Evolutionary conservation across 2,329 filamentous ascomycete species (phyloP).

Genomic region (Blastomyces percursus): DNA sequence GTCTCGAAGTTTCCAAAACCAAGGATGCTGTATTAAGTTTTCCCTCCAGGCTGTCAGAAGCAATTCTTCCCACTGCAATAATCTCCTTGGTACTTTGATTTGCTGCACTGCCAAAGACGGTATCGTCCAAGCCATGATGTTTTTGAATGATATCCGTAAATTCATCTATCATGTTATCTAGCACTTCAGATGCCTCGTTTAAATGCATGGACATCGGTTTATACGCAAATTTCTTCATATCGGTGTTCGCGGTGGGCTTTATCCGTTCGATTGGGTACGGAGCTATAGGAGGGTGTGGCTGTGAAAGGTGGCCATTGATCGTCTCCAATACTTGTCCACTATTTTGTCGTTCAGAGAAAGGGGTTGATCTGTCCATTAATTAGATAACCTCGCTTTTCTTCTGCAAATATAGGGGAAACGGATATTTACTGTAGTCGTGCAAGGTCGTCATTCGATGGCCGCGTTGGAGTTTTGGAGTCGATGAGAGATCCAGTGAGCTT

Average conservation of each 20-base stretch:
- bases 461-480: conserved; percentile 29
- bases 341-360: conserved; percentile 67
- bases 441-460: conserved; percentile 22
- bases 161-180: conserved; percentile 91
- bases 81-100: conserved; percentile 75
- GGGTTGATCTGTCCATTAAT: conserved; percentile 31
- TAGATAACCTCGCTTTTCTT: conserved; percentile 14
- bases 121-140: conserved; percentile 63
- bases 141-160: conserved; percentile 65
- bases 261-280: conserved; percentile 67
- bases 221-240: conserved; percentile 82
- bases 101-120: conserved; percentile 76
- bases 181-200: conserved; percentile 79
- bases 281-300: conserved; percentile 58
- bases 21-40: conserved; percentile 76
- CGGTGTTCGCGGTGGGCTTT: conserved; percentile 73
- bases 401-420: neutral
- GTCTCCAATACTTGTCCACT: conserved; percentile 73
- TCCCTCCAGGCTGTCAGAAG: conserved; percentile 69
- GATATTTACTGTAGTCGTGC: neutral
- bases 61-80: conserved; percentile 82
- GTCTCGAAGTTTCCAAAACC: conserved; percentile 76
- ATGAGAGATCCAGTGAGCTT: conserved; percentile 43
- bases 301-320: conserved; percentile 62
- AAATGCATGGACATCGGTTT: conserved; percentile 92